Conservation (phyloP, 2,329 filamentous ascomycete species). For the Pseudogymnoascus sp. region DNA sequence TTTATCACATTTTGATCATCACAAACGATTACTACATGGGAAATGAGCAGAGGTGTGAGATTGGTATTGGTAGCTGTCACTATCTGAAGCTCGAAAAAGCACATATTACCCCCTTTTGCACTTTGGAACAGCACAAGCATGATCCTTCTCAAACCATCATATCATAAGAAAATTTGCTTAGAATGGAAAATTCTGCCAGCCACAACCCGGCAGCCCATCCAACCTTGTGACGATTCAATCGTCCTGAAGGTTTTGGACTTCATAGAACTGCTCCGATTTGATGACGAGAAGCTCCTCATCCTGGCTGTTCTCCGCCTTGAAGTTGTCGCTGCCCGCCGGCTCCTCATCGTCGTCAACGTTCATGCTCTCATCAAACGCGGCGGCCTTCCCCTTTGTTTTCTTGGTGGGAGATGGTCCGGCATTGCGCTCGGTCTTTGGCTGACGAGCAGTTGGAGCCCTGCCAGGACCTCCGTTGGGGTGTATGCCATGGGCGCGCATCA, state of each 20-base stretch:
- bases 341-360: constrained; percentile 10
- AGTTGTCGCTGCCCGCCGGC: background rate
- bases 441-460: constrained; percentile 18
- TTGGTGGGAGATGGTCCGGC: constrained; percentile 17
- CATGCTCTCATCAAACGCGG: constrained; percentile 17
- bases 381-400: constrained; percentile 19
- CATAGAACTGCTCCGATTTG: constrained; percentile 1
- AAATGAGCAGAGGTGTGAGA: background rate
- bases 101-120: background rate
- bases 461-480: constrained; percentile 19
- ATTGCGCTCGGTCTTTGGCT: constrained; percentile 13
- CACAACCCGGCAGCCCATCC: background rate
- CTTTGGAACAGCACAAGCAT: background rate
- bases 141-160: background rate
- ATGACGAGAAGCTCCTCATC: background rate
- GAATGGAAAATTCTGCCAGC: background rate
- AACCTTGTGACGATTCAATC: background rate
- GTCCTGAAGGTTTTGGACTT: background rate
- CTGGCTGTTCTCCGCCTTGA: background rate
- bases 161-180: background rate
- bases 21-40: background rate
- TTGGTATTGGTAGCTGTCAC: background rate
- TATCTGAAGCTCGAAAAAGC: background rate
- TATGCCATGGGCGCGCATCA: constrained; percentile 52
- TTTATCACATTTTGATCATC: background rate